phyloP scores from a whole-genome alignment of 768 basidiomycete species.

The Trametes cinnabarina region DNA sequence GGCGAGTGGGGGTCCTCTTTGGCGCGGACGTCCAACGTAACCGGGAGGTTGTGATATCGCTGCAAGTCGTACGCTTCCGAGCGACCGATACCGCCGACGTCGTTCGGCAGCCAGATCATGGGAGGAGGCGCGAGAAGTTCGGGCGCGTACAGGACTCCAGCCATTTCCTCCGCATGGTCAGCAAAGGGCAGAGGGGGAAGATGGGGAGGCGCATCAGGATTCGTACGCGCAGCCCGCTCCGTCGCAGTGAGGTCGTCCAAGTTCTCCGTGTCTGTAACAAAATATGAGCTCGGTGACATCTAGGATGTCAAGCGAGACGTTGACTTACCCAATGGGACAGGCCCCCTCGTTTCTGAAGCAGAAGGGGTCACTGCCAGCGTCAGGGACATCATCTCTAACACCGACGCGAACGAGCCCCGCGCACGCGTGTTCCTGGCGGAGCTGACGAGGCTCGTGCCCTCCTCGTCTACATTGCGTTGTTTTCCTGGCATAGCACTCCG shows the following conservation, averaged over 20 bases:
- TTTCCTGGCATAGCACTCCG: slow-evolving; percentile 40
- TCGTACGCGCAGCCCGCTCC: slow-evolving; percentile 72
- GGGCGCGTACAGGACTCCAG: slow-evolving; percentile 76
- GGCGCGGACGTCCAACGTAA: slow-evolving; percentile 65
- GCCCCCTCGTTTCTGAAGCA: slow-evolving; percentile 50
- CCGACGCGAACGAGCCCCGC: slow-evolving; percentile 75
- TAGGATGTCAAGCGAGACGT: no score
- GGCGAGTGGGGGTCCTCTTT: slow-evolving; percentile 38
- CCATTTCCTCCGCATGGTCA: slow-evolving; percentile 76
- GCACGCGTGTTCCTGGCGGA: slow-evolving; percentile 37
- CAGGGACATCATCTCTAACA: slow-evolving; percentile 81
- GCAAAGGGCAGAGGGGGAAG: slow-evolving; percentile 67
- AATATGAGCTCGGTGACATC: not conserved
- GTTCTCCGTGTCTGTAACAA: slow-evolving; percentile 59
- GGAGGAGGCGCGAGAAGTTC: slow-evolving; percentile 76
- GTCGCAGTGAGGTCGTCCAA: slow-evolving; percentile 81
- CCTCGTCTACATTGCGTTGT: slow-evolving; percentile 44
- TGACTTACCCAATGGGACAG: slow-evolving; percentile 65
- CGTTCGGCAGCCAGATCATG: slow-evolving; percentile 84
- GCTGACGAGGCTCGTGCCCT: slow-evolving; percentile 49
- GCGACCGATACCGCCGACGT: slow-evolving; percentile 67
- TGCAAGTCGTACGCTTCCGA: slow-evolving; percentile 76
- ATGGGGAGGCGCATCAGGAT: slow-evolving; percentile 74
- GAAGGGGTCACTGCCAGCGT: slow-evolving; percentile 75
- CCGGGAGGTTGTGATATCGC: slow-evolving; percentile 67